Base-by-base conservation (phyloP, 495 filamentous ascomycete species). In the Astrothelium macrocarpum region DNA sequence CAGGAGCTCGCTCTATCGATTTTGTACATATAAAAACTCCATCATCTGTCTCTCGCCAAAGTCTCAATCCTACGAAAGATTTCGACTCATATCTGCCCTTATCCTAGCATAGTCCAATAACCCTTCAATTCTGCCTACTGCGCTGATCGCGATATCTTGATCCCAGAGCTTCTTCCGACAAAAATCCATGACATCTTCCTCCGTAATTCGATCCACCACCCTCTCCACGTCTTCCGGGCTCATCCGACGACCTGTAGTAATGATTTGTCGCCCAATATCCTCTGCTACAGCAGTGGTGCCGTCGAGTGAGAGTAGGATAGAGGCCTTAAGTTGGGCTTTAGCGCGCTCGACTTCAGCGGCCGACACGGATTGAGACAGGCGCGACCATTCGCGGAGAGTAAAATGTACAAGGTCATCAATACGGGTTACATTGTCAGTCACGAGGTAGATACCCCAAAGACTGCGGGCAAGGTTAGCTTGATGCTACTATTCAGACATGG, bases 371-470 rank as follows among this genome's bases (percentile, higher is more conserved):
- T 84, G 84, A 60, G 88, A 90, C 59, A 99, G 84, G 59, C 94
- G 90, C 62, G 90, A 88, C 94, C 94, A 99, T 81, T 99, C 94
- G 64, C 95, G 91, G 74, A 97, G 90, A 42, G 94, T 86, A 79
- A 97, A 99, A 84, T 97, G 95, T 71, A 96, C 85, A 39, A 97
- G 86, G 76, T 99, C 94, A 72, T 99, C 94, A 70, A 97, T 81
- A 45, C 82, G 79, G 69, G 87, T 89, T 66, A 93, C 77, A 75
- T 91, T 87, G 77, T 96, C 91, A 70, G 89, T 91, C 67, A 96
- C 90, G 61, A 99, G 81, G 84, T 99, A 99, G 82, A 97, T 97
- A 78, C 94, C 94, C 94, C 94, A 99, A 70, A 99, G 87, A 79
- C 94, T 96, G 60, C 11, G 34, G 12, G 62, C 26, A 12, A 20